Base-by-base conservation (phyloP, 1,284 basidiomycete species). In the Cryptococcus floricola region DNA sequence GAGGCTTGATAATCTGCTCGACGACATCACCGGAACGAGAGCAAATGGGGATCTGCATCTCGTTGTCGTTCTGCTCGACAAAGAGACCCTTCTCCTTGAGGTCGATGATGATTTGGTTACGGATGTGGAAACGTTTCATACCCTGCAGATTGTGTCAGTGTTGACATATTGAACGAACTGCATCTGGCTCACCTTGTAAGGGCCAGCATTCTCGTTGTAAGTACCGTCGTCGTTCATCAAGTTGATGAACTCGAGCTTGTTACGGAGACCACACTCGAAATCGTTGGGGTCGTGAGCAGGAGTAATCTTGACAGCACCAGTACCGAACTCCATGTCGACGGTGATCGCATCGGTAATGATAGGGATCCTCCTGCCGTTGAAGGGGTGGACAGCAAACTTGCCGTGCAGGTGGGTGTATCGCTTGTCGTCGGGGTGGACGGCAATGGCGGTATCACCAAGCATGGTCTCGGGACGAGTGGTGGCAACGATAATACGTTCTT, bases 391-490 rank as follows among this genome's bases (percentile, higher is more conserved):
- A 39, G 85, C 91, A 66, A 87, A 91, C 81, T 96, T 98, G 63
- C 94, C 95, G 68, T 95, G 92, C 8, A 98, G 85, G 69, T 97
- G 94, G 80, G 81, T 95, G 80, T 98, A 98, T n/a, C 96, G 84
- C 28, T 83, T 75, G 76, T 98, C 96, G 57, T 94, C 84, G 2
- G 94, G 94, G 77, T 99, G 95, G 1, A 98, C 91, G 45, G 96
- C 96, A 47, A 99, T 87, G 37, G 91, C 96, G 6, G 93, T 94
- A 82, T 98, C 96, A 58, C 96, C 96, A 0, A 99, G 83, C 89
- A 98, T 96, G 1, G 96, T 98, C 78, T 98, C 96, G 0, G 94
- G 94, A 82, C 96, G 91, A 12, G 96, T 98, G 2, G 96, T 98
- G 0, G 94, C 95, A 50, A 99, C 88, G 54, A 96, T 82, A 62